Evolutionary conservation across 768 basidiomycete species (phyloP).

Genomic region (Hypsizygus marmoreus): DNA sequence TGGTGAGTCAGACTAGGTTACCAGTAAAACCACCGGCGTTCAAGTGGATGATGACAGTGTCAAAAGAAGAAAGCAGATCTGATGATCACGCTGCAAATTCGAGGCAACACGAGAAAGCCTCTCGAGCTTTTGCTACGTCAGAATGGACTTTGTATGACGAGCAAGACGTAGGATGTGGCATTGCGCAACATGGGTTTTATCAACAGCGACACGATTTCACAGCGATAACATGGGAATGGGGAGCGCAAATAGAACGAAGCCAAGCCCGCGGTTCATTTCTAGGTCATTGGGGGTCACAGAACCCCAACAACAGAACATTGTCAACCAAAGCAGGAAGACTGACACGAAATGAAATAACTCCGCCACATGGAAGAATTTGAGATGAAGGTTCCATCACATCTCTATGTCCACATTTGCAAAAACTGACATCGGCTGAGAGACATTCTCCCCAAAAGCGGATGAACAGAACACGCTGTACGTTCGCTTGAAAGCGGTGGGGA

Average conservation of each 20-base stretch:
- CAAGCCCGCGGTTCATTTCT: neutral
- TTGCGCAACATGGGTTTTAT: no score
- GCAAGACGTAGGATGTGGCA: no score
- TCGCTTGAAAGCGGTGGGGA: neutral
- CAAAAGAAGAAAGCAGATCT: neutral
- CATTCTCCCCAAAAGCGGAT: neutral
- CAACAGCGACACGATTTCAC: no score
- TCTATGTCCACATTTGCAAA: neutral
- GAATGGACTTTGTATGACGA: no score
- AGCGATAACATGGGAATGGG: no score
- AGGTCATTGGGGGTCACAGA: no score
- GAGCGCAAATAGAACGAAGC: no score
- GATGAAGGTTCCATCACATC: slow-evolving; percentile 17
- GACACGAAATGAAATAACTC: slow-evolving; percentile 13
- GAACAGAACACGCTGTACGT: slow-evolving; percentile 2
- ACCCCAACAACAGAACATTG: no score
- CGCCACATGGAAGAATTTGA: slow-evolving; percentile 7
- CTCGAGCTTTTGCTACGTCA: no score
- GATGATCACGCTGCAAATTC: no score
- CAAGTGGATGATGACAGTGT: slow-evolving; percentile 2
- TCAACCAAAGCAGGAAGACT: slow-evolving; percentile 1
- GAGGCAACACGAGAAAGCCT: no score
- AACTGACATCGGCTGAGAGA: slow-evolving; percentile 8
- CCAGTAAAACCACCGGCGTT: neutral
- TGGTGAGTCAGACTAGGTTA: neutral